These are phyloP conservation scores for Leccinum barrowsii DNA, from an alignment of 768 basidiomycete species.

Conservation along the genomic window DNA sequence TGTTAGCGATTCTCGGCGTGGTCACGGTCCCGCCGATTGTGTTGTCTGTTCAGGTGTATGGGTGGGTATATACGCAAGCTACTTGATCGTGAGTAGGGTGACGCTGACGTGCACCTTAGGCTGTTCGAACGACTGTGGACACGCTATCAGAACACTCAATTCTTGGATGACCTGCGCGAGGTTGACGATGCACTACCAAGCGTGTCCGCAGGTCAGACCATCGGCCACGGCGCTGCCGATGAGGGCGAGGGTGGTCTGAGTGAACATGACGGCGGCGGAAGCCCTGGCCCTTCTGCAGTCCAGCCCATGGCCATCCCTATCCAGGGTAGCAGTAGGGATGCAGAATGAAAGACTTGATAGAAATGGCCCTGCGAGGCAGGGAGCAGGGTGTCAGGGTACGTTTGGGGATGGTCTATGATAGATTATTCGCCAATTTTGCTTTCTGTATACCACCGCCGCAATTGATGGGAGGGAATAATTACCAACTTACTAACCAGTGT, in stretches of 20 bases:
- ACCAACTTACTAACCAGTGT: too few species aligned
- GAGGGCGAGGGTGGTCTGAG: neutral
- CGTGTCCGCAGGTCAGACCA: neutral
- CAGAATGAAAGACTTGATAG: neutral
- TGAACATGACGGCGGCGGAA: neutral
- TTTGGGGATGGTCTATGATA: neutral
- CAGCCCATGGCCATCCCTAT: neutral
- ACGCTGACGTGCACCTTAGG: conserved; percentile 1
- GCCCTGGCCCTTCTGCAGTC: neutral
- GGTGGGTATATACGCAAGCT: conserved; percentile 7
- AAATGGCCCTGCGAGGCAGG: neutral
- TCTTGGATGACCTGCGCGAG: neutral
- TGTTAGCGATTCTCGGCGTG: conserved; percentile 12
- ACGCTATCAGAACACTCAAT: neutral
- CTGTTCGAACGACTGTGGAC: neutral
- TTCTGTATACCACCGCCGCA: neutral
- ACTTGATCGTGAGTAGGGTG: neutral
- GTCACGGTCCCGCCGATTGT: conserved; percentile 7
- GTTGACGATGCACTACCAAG: too few species aligned
- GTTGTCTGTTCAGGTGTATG: neutral
- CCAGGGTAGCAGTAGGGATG: neutral
- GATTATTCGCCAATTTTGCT: neutral
- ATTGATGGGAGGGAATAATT: too few species aligned
- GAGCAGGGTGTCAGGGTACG: neutral
- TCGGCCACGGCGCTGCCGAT: neutral